Evolutionary conservation across 306 rosid genomes (phyloP).

Genomic region (Castanea crenata): DNA sequence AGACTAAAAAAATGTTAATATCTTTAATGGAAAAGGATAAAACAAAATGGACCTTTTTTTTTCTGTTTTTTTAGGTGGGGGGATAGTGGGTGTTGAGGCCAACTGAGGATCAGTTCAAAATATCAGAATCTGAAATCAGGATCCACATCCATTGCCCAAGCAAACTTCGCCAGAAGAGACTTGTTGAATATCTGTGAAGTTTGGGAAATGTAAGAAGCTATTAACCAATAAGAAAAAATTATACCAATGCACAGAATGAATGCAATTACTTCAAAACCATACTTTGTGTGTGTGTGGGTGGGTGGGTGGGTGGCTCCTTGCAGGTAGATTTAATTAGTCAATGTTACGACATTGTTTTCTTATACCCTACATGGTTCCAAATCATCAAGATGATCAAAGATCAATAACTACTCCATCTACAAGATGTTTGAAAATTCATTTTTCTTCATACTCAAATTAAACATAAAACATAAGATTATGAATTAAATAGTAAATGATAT

Average conservation of each 20-base stretch:
- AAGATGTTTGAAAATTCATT: no score
- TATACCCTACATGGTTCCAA: no score
- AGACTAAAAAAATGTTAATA: slow-evolving; percentile 17
- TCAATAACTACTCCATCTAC: no score
- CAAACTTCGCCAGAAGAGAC: slow-evolving; percentile 81
- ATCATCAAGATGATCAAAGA: no score
- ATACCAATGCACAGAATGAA: background rate
- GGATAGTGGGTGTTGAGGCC: background rate
- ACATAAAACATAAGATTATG: no score
- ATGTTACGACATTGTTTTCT: no score
- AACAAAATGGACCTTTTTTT: slow-evolving; percentile 15
- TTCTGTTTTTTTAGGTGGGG: background rate
- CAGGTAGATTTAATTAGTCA: no score
- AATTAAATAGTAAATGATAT: no score
- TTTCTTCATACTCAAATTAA: no score
- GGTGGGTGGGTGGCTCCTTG: no score
- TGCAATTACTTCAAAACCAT: background rate
- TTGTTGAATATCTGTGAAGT: slow-evolving; percentile 80
- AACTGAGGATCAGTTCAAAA: slow-evolving; percentile 18
- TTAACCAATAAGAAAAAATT: background rate
- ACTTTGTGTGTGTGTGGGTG: no score
- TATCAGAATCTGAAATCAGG: slow-evolving; percentile 94
- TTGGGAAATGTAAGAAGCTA: background rate
- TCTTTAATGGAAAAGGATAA: slow-evolving; percentile 39
- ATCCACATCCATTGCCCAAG: slow-evolving; percentile 96